A percentile compares a stretch with the other conserved stretches of the same genome.
Conservation (phyloP, 75 land plant genomes). For the Larix kaempferi region DNA sequence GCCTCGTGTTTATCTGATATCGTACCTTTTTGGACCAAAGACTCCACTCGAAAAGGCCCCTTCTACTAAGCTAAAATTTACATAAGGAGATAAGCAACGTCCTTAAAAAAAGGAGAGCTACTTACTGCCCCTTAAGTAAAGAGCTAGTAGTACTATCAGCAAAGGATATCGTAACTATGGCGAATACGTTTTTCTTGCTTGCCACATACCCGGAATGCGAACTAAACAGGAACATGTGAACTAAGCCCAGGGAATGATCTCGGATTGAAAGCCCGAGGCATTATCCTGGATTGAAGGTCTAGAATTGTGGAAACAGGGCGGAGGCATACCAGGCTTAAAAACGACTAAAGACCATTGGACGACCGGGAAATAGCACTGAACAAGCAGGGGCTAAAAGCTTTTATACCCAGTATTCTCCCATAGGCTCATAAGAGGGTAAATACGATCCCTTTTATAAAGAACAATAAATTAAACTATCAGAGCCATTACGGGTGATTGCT, state of each 20-base stretch:
- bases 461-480: background rate
- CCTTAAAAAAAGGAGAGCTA: background rate
- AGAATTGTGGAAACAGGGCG: background rate
- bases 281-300: background rate
- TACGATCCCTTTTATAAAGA: background rate
- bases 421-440: background rate
- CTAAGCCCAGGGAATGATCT: background rate
- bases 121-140: background rate
- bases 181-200: background rate
- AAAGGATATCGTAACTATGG: background rate
- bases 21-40: too few relatives aligned
- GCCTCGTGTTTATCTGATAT: too few relatives aligned
- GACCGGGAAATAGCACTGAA: slow-evolving; percentile 7
- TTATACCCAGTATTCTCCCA: background rate
- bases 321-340: slow-evolving; percentile 5
- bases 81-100: too few relatives aligned
- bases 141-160: background rate
- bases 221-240: background rate
- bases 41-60: too few relatives aligned
- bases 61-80: too few relatives aligned
- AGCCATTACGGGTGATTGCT: background rate
- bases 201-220: background rate
- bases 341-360: slow-evolving; percentile 11
- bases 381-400: background rate
- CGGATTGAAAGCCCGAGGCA: background rate